Base-by-base conservation (phyloP, 108 stramenopile species). In the Mediolabrus comicus region DNA sequence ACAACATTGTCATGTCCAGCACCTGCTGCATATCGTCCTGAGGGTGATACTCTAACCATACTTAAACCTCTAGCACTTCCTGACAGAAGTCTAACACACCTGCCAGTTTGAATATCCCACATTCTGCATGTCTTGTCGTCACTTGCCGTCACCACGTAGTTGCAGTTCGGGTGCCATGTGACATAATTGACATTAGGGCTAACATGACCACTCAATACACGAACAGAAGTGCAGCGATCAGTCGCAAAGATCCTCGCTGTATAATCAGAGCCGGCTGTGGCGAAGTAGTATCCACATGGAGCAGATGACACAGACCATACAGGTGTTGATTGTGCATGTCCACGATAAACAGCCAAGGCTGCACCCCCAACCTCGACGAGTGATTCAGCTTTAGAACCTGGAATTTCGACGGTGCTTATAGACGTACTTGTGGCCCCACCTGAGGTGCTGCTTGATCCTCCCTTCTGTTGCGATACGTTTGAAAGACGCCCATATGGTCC, bases 221-320 rank as follows among this genome's bases (percentile, higher is more conserved):
- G 92, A 6, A 98, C 74, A 26, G 97, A 96, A 24, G 81, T 56
- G 9, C 84, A 67, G 29, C 96, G 80, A 73, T 99, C 97, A 10
- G 96, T 96, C 26, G 88, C 80, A 96, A 96, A 99, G n/a, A 99
- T 77, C 25, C 97, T 69, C 4, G 92, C 96, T 8, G 95, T 96
- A 14, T 89, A 87, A 70, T 98, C 97, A 2, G 81, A 90, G 10
- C 91, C 92, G 31, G 92, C 97, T 9, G 96, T 94, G 22, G 95
- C 96, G 83, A 98, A 97, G 70, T 96, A 96, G 76, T 98, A 96
- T n/a, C 98, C 98, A 25, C 74, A 86, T 3, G 97, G 91, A 27
- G 92, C 80, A 59, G 89, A 90, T 8, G 86, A 65, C 1, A 91
- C 90, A 11, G 88, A 88, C 92, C 92, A 92, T 16, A 95, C 75